These are phyloP conservation scores for Rhizopogon sp. DNA, from an alignment of 768 basidiomycete species.

Conservation along the genomic window DNA sequence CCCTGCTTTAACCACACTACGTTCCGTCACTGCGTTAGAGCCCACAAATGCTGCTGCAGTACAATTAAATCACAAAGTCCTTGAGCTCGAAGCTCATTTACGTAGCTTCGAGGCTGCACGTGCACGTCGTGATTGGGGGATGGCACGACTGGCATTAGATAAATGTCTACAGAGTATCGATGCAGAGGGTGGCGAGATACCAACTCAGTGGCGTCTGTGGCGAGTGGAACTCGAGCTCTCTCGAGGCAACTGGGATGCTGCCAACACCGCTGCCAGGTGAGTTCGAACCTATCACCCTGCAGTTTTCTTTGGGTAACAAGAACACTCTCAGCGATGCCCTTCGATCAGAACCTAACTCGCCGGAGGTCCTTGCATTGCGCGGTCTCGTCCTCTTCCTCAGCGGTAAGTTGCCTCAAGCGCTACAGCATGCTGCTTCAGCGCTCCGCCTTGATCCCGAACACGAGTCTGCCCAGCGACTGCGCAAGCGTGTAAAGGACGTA, in stretches of 20 bases:
- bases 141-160: conserved; percentile 77
- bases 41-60: conserved; percentile 54
- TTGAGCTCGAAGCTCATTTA: conserved; percentile 59
- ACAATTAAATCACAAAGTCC: conserved; percentile 57
- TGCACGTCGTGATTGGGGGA: conserved; percentile 63
- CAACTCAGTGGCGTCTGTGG: conserved; percentile 79
- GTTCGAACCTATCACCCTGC: conserved; percentile 18
- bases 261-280: conserved; percentile 69
- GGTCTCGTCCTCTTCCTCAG: conserved; percentile 75
- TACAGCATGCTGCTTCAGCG: conserved; percentile 66
- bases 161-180: conserved; percentile 71
- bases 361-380: conserved; percentile 73
- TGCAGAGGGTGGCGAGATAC: conserved; percentile 69
- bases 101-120: conserved; percentile 56
- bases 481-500: conserved; percentile 78
- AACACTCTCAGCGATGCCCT: conserved; percentile 57
- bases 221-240: conserved; percentile 73
- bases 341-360: conserved; percentile 65
- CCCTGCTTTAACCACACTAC: conserved; percentile 62
- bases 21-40: conserved; percentile 56
- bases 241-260: conserved; percentile 68
- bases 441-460: conserved; percentile 77
- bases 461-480: conserved; percentile 60
- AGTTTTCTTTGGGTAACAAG: not conserved
- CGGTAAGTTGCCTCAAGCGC: conserved; percentile 64